Evolutionary conservation across 352 stramenopile species (phyloP).

Genomic region (Aphanomyces astaci): DNA sequence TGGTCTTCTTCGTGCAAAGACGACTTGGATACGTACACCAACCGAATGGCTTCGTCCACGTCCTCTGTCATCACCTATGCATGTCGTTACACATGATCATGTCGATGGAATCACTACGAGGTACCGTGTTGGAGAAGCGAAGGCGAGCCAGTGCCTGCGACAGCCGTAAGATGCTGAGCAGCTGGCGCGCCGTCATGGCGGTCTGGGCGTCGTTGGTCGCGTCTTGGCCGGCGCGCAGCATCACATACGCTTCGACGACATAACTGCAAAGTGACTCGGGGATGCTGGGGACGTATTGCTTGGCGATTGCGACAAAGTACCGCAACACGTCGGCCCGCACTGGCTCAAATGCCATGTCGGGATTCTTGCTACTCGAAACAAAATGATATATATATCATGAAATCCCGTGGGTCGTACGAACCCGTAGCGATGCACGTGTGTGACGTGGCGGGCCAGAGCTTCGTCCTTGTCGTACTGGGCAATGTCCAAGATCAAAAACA

Average conservation of each 20-base stretch:
- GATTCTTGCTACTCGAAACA: constrained; percentile 63
- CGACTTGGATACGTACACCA: constrained; percentile 97
- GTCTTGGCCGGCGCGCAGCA: constrained; percentile 88
- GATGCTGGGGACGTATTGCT: constrained; percentile 79
- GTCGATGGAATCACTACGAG: neutral
- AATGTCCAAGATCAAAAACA: constrained; percentile 98
- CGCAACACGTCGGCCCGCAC: constrained; percentile 87
- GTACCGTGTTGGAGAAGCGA: constrained; percentile 82
- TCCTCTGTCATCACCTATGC: constrained; percentile 92
- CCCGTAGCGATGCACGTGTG: constrained; percentile 86
- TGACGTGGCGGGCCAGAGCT: constrained; percentile 87
- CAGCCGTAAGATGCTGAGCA: constrained; percentile 98
- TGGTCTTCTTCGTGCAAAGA: constrained; percentile 84
- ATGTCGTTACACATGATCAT: neutral
- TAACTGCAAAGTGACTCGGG: constrained; percentile 93
- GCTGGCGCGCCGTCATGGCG: constrained; percentile 96
- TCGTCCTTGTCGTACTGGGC: constrained; percentile 90
- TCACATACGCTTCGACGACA: constrained; percentile 99
- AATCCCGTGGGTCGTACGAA: neutral
- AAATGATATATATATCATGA: neutral
- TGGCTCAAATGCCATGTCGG: constrained; percentile 87
- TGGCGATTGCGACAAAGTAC: constrained; percentile 84
- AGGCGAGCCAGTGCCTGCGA: constrained; percentile 94
- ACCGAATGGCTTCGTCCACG: constrained; percentile 95
- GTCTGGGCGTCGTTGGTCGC: constrained; percentile 88